Conservation (phyloP, 1,284 basidiomycete genomes). For the Macrocystidia cucumis region DNA sequence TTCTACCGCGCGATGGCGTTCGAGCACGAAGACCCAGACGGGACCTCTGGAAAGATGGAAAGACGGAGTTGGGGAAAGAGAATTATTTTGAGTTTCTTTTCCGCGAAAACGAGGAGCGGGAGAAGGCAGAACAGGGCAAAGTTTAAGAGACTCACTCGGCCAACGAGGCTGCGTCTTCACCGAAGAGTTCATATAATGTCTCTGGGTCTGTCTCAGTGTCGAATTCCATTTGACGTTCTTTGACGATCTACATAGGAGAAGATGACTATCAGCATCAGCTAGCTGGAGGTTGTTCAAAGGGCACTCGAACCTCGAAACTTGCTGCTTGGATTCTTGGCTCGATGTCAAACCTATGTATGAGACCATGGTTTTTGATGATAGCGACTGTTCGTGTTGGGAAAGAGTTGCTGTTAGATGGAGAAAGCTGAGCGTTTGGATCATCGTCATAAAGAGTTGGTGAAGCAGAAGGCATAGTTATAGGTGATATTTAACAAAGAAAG, state of each 20-base stretch:
- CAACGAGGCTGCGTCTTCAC: constrained; percentile 63
- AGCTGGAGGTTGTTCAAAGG: constrained; percentile 6
- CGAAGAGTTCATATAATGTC: constrained; percentile 67
- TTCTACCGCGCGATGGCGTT: constrained; percentile 68
- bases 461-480: too few relatives aligned
- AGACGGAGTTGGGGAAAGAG: too few relatives aligned
- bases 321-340: constrained; percentile 68
- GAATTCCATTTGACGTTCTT: constrained; percentile 79
- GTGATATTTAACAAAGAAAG: too few relatives aligned
- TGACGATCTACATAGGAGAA: constrained; percentile 50
- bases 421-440: too few relatives aligned
- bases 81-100: too few relatives aligned
- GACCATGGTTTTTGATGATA: constrained; percentile 71
- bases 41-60: constrained; percentile 45
- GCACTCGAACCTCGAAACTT: constrained; percentile 55
- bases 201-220: constrained; percentile 73
- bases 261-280: constrained; percentile 2
- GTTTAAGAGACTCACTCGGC: constrained; percentile 50
- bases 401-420: too few relatives aligned
- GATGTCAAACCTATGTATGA: constrained; percentile 64
- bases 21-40: constrained; percentile 82
- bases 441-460: too few relatives aligned
- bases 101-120: constrained; percentile 6
- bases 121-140: constrained; percentile 7
- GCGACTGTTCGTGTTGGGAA: constrained; percentile 72